Conservation (phyloP, 495 filamentous ascomycete species). For the Patellaria atrata region DNA sequence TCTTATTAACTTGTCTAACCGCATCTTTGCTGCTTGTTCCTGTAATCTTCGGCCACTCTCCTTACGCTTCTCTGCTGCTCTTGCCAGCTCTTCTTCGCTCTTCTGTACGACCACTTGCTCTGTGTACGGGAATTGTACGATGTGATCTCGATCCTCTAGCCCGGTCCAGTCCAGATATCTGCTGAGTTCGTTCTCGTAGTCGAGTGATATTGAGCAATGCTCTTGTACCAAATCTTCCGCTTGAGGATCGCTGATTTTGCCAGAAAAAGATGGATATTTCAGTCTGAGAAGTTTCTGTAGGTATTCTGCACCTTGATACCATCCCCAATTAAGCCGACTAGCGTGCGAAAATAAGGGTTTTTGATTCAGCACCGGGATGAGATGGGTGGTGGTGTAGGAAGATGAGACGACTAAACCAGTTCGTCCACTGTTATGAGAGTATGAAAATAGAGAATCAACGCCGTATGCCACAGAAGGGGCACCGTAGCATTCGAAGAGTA, state of each 20-base stretch:
- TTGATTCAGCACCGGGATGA: conserved; percentile 81
- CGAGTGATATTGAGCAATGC: conserved; percentile 76
- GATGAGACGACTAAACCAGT: conserved; percentile 83
- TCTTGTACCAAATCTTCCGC: conserved; percentile 74
- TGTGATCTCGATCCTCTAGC: conserved; percentile 71
- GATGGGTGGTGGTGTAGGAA: conserved; percentile 81
- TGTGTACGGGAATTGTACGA: conserved; percentile 85
- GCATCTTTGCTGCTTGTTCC: conserved; percentile 93
- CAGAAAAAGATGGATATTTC: conserved; percentile 86
- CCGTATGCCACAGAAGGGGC: conserved; percentile 81
- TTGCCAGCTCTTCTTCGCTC: conserved; percentile 77
- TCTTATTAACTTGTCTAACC: conserved; percentile 80
- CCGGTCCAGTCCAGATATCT: conserved; percentile 74
- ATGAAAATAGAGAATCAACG: conserved; percentile 92
- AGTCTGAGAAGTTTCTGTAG: conserved; percentile 73
- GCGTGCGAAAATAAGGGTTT: conserved; percentile 73
- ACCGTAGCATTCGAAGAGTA: conserved; percentile 87
- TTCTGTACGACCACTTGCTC: conserved; percentile 83
- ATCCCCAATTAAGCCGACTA: conserved; percentile 88
- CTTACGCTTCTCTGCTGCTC: conserved; percentile 79
- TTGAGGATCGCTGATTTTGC: conserved; percentile 70
- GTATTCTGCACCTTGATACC: conserved; percentile 77
- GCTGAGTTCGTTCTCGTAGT: conserved; percentile 64
- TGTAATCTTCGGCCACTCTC: conserved; percentile 84
- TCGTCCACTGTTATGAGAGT: conserved; percentile 76